Percentiles rank a stretch among this genome's conserved stretches.
These are phyloP conservation scores for Metarhizium sp. DNA, from an alignment of 2,329 filamentous ascomycete species.

Conservation along the genomic window DNA sequence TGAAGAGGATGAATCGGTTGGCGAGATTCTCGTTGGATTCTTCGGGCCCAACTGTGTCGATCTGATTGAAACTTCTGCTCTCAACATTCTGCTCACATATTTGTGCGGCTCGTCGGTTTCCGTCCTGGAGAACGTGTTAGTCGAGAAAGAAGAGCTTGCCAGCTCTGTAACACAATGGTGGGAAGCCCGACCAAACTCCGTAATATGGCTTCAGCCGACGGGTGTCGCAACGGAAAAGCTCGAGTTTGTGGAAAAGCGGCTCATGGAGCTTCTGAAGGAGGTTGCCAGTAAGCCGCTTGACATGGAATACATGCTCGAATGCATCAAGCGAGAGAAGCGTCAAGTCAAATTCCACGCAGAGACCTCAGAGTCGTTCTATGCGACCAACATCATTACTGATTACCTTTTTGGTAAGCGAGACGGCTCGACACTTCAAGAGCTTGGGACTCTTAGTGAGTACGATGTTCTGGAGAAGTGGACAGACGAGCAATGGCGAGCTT, in stretches of 20 bases:
- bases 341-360: conserved; percentile 80
- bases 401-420: conserved; percentile 84
- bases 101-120: conserved; percentile 90
- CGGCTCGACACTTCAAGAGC: conserved; percentile 61
- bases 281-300: conserved; percentile 74
- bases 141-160: conserved; percentile 86
- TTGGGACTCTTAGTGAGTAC: conserved; percentile 48
- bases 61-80: conserved; percentile 55
- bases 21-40: conserved; percentile 79
- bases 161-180: conserved; percentile 75
- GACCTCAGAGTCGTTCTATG: conserved; percentile 70
- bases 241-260: conserved; percentile 70
- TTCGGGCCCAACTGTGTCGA: conserved; percentile 79
- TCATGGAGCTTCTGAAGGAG: conserved; percentile 75
- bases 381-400: conserved; percentile 79
- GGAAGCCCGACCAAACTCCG: conserved; percentile 69
- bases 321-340: conserved; percentile 70
- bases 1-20: conserved; percentile 89
- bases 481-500: conserved; percentile 74
- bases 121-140: conserved; percentile 80
- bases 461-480: conserved; percentile 70
- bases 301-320: conserved; percentile 83
- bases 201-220: conserved; percentile 79
- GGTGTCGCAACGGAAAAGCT: conserved; percentile 84
- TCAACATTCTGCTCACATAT: conserved; percentile 76